phyloP scores from a whole-genome alignment of 371 early-diverging fungal species.

The Batkoa obscura region DNA sequence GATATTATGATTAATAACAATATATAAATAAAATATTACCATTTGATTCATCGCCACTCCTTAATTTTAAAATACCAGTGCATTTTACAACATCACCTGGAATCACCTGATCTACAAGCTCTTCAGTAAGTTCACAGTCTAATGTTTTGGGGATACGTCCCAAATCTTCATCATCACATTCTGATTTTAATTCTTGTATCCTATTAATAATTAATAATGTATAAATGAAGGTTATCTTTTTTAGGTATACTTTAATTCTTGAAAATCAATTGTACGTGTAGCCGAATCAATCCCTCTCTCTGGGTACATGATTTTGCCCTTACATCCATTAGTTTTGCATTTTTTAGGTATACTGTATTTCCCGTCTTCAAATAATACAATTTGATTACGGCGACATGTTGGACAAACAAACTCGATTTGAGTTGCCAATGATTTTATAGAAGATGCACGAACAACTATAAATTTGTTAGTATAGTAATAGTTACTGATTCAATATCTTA shows the following conservation, averaged over 20 bases:
- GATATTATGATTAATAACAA: too few relatives aligned
- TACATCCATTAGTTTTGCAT: slow-evolving; percentile 23
- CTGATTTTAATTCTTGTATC: slow-evolving; percentile 45
- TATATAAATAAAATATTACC: too few relatives aligned
- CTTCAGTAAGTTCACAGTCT: slow-evolving; percentile 84
- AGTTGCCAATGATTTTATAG: slow-evolving; percentile 22
- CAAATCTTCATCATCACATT: slow-evolving; percentile 50
- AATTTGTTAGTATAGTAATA: too few relatives aligned
- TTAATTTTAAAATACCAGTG: slow-evolving; percentile 76
- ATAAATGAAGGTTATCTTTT: slow-evolving; percentile 13
- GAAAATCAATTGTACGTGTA: slow-evolving; percentile 40
- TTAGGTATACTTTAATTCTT: too few relatives aligned
- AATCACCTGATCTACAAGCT: slow-evolving; percentile 88
- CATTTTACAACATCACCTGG: slow-evolving; percentile 96
- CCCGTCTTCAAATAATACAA: slow-evolving; percentile 21
- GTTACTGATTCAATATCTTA: slow-evolving; percentile 9
- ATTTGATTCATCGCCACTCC: slow-evolving; percentile 37
- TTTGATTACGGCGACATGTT: slow-evolving; percentile 17
- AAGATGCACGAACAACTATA: slow-evolving; percentile 13
- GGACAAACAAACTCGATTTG: slow-evolving; percentile 24
- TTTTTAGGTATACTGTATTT: slow-evolving; percentile 18
- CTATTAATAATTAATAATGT: too few relatives aligned
- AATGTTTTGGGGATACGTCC: slow-evolving; percentile 94
- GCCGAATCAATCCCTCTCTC: slow-evolving; percentile 21
- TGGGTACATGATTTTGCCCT: slow-evolving; percentile 20